Evolutionary conservation across 2,329 filamentous ascomycete genomes (phyloP).

Genomic region (Berkeleyomyces rouxiae): DNA sequence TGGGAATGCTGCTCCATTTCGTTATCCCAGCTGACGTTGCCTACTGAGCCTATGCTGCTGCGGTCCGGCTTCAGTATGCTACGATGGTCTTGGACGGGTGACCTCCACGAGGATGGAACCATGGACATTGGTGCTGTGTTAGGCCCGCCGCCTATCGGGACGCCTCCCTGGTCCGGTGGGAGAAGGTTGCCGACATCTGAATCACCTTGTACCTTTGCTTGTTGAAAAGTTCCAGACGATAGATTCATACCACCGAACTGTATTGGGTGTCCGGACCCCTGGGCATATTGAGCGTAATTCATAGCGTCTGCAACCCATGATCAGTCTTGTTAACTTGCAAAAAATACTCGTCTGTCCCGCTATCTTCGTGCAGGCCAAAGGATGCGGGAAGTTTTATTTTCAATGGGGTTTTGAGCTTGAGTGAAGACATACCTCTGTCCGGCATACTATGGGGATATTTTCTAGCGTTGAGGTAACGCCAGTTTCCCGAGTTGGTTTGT

Average conservation of each 20-base stretch:
- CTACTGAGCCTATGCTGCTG: constrained; percentile 3
- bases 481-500: not conserved
- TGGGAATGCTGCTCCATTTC: not conserved
- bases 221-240: not conserved
- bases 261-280: not conserved
- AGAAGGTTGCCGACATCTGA: not conserved
- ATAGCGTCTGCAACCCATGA: constrained; percentile 1
- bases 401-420: not conserved
- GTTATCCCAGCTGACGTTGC: constrained; percentile 4
- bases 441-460: not conserved
- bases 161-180: not conserved
- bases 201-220: not conserved
- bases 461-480: not conserved
- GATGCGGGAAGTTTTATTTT: not conserved
- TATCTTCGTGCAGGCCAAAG: not conserved
- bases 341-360: not conserved
- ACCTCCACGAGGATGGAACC: not conserved
- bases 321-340: not conserved
- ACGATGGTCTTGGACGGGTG: not conserved
- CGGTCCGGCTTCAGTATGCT: not conserved
- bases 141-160: not conserved
- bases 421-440: constrained; percentile 3
- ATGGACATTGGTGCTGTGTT: not conserved
- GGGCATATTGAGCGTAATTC: constrained; percentile 7
- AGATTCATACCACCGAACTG: not conserved